These are phyloP conservation scores for Centrapalus pauciflorus DNA, from an alignment of 129 eudicot species.

Conservation along the genomic window DNA sequence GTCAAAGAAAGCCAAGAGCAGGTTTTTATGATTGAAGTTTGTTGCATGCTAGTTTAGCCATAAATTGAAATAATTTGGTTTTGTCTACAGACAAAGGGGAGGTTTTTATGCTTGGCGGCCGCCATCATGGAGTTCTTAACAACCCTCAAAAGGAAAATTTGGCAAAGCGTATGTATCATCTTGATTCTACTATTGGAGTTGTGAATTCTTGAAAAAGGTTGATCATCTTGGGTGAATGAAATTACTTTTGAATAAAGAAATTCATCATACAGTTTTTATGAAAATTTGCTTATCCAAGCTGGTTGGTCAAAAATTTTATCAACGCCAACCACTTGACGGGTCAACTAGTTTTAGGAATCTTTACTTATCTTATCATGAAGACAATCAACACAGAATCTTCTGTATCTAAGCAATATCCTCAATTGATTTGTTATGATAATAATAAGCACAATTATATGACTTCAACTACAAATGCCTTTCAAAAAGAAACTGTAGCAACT, in stretches of 20 bases:
- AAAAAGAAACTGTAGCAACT: neutral
- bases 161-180: constrained; percentile 17
- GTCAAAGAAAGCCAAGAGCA: too few relatives aligned
- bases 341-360: too few relatives aligned
- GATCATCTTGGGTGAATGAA: neutral
- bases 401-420: neutral
- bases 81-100: constrained; percentile 52
- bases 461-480: neutral
- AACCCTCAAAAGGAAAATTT: constrained; percentile 27
- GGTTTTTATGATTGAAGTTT: neutral
- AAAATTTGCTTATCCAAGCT: neutral
- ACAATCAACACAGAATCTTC: neutral
- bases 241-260: neutral
- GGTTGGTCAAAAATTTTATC: too few relatives aligned
- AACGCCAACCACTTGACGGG: too few relatives aligned
- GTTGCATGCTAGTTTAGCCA: neutral
- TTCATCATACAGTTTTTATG: neutral
- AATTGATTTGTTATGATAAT: neutral
- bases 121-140: constrained; percentile 54
- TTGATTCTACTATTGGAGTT: neutral
- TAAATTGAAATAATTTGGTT: neutral
- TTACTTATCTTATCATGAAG: too few relatives aligned
- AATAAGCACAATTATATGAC: neutral
- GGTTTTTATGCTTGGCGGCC: constrained; percentile 64
- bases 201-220: neutral